Base-by-base conservation (phyloP, 2,329 filamentous ascomycete genomes). In the Teratosphaeria destructans region DNA sequence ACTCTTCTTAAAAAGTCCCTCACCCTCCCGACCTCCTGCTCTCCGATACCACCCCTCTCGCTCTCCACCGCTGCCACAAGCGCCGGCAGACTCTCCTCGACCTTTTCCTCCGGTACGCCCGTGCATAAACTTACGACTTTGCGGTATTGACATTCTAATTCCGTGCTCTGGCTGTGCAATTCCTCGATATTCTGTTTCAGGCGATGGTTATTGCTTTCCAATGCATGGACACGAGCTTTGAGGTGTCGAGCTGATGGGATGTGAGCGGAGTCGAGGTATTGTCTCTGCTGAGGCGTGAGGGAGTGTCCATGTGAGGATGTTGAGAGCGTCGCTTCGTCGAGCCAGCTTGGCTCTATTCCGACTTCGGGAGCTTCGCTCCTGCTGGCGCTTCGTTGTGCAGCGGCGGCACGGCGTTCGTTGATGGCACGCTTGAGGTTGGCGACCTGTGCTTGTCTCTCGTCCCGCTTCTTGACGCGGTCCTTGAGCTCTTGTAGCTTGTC, bases 21-120 rank as follows among this genome's bases (percentile, higher is more conserved):
- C 12, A 95, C 88, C 8, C 90, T 78, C 0, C 83, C 84, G 8
- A 93, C 84, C 70, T 95, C 57, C 14, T 39, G 29, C 58, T 60
- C 54, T 11, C 56, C 63, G 43, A 70, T 55, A 4, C 61, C 64
- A 1, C 66, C 65, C 54, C 63, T 83, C 72, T 96, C 92, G 68
- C 91, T 95, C 74, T 96, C 93, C 2, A 97, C 88, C 2, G 94
- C 94, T 63, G 89, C 85, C 54, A 95, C 83, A 52, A 99, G 78
- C 2, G 85, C 85, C 57, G 90, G 89, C 0, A 96, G 79, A 57
- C 91, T 83, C 60, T 84, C 83, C 66, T 97, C 94, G 14, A 97
- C 88, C 60, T 90, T 83, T 8, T 81, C 80, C 62, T 95, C 90
- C 0, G 84, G 81, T 37, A 92, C 88, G 8, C 85, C 86, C 0